Conservation (phyloP, 1,139 yeast species). For the Debaryomyces nepalensis region DNA sequence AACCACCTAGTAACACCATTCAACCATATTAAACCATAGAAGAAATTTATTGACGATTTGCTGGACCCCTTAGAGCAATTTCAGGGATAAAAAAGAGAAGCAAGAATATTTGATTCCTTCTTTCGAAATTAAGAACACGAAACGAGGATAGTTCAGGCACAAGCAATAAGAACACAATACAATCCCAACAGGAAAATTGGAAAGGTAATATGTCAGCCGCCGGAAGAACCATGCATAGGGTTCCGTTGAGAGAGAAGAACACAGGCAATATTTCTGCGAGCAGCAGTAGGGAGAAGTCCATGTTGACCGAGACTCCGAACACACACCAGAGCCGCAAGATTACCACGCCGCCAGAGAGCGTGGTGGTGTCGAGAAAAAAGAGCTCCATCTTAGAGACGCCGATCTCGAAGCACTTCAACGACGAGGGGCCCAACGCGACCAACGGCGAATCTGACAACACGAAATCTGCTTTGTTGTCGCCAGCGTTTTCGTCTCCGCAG, state of each 20-base stretch:
- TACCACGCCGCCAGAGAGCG: conserved; percentile 43
- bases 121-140: conserved; percentile 5
- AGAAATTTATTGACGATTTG: conserved; percentile 5
- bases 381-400: conserved; percentile 26
- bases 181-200: neutral
- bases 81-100: conserved; percentile 8
- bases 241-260: conserved; percentile 13
- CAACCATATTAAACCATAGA: neutral
- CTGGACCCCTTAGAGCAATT: conserved; percentile 4
- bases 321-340: conserved; percentile 25
- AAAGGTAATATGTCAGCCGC: conserved; percentile 10
- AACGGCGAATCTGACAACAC: conserved; percentile 9
- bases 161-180: neutral
- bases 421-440: conserved; percentile 3
- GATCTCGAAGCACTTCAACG: conserved; percentile 16
- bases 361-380: conserved; percentile 17
- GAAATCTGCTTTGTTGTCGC: conserved; percentile 40
- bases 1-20: conserved; percentile 1
- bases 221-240: conserved; percentile 10
- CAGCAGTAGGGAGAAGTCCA: conserved; percentile 6
- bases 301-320: conserved; percentile 26
- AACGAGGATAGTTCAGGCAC: conserved; percentile 5
- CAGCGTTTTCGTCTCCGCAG: conserved; percentile 56
- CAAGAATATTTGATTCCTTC: conserved; percentile 3
- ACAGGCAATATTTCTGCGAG: conserved; percentile 1